Evolutionary conservation across 768 basidiomycete species (phyloP), one percentile per base, ranked within the genome.

Genomic region (Kwoniella newhampshirensis): DNA sequence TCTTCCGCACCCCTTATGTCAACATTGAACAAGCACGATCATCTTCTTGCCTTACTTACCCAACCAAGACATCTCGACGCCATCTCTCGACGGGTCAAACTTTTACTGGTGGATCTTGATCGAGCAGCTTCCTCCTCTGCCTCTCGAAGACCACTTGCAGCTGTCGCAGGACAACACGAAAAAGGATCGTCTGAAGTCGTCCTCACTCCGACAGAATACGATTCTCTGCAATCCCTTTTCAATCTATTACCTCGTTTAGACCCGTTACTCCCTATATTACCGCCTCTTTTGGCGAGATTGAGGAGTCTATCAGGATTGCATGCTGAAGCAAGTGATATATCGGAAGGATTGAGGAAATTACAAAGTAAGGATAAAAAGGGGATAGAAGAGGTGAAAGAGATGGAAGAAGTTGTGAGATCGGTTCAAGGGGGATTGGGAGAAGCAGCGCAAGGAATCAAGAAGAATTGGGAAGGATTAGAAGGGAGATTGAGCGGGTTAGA

Each of bases 1-100:
- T 80, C 91, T 17, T 89, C 2, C 1, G 30, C 71, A 0, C 77
- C 79, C 0, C 80, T 97, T n/a, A 79, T 96, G 3, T 86, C 89
- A 0, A 82, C 89, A 46, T 81, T 97, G 51, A 83, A 83, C 17
- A 84, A 88, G 41, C 83, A 97, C 41, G 91, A 89, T 69, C 84
- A 85, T 20, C 91, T 96, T 73, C 79, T 98, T 21, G 84, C 86
- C 6, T 81, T 97, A 15, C 84, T 99, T 43, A 89, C 94, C 0
- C 92, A 97, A 78, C 94, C 96, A 0, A 85, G 93, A 15, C 92
- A 98, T 71, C 86, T 98, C 47, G 96, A 99, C 76, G 88, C 91
- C 11, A 88, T 97, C 60, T 93, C 93, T 1, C 84, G 94, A 4
- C 86, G 94, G 4, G 83, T 98, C 59, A 99, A 98, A 70, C 80